Percentiles rank a stretch among this genome's conserved stretches.
Conservation (phyloP, 495 filamentous ascomycete species). For the Patellaria atrata region DNA sequence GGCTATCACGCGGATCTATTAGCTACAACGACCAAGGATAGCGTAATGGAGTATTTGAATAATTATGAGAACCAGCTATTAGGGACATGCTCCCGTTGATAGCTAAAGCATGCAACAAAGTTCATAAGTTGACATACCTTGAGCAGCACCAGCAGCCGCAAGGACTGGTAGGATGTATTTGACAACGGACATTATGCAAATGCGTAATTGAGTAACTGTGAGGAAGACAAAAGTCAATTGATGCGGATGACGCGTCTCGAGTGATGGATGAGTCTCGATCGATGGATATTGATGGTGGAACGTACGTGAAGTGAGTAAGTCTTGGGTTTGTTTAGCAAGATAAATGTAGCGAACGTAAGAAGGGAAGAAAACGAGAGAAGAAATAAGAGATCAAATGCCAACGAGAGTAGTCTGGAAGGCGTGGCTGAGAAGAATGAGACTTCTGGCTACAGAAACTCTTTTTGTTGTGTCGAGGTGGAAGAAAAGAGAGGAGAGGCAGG, state of each 20-base stretch:
- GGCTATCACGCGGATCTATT: constrained; percentile 23
- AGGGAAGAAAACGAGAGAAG: constrained; percentile 5
- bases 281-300: constrained; percentile 2
- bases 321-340: constrained; percentile 11
- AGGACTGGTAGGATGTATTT: constrained; percentile 58
- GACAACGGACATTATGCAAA: constrained; percentile 57
- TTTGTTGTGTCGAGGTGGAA: constrained; percentile 14
- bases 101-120: too few relatives aligned
- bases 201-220: too few relatives aligned
- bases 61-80: too few relatives aligned
- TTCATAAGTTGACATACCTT: constrained; percentile 42
- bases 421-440: constrained; percentile 16
- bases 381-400: constrained; percentile 2
- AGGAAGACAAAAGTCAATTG: too few relatives aligned
- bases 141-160: constrained; percentile 47
- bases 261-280: too few relatives aligned
- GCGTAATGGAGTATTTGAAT: too few relatives aligned
- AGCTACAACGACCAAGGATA: too few relatives aligned
- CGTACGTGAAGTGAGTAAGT: constrained; percentile 18
- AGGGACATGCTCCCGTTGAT: too few relatives aligned
- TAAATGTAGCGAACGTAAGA: constrained; percentile 19
- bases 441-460: neutral
- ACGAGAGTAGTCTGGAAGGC: constrained; percentile 10
- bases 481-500: constrained; percentile 26
- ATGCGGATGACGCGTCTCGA: too few relatives aligned